Conservation (phyloP, 2,329 filamentous ascomycete species). For the Oidium heveae region DNA sequence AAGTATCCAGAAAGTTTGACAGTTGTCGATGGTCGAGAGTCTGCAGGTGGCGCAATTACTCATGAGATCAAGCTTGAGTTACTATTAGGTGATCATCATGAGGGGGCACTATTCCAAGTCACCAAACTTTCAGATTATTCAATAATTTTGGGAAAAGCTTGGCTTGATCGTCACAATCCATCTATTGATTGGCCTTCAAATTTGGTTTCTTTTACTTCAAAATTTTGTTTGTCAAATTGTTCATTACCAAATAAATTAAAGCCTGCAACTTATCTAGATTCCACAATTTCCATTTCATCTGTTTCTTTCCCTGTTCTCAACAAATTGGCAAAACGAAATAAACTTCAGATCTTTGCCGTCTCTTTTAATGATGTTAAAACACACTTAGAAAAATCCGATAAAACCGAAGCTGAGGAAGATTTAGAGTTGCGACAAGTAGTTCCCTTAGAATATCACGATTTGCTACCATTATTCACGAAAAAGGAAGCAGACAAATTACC, state of each 20-base stretch:
- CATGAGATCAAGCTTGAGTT: too few relatives aligned
- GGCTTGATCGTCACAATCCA: not conserved
- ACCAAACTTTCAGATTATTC: too few relatives aligned
- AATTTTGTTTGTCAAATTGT: not conserved
- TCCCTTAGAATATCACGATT: not conserved
- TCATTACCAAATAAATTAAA: too few relatives aligned
- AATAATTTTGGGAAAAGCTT: not conserved
- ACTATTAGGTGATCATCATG: too few relatives aligned
- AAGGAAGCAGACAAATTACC: not conserved
- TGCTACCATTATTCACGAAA: not conserved
- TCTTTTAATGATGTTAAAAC: not conserved
- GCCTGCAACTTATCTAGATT: not conserved
- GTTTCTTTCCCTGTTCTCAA: not conserved
- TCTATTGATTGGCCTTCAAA: not conserved
- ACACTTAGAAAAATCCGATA: not conserved
- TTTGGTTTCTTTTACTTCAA: not conserved
- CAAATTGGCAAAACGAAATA: not conserved
- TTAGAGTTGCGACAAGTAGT: not conserved
- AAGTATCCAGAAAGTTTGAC: too few relatives aligned
- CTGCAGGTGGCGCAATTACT: too few relatives aligned
- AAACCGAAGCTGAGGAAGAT: not conserved
- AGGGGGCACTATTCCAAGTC: too few relatives aligned
- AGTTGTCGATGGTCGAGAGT: too few relatives aligned
- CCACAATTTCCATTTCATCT: not conserved
- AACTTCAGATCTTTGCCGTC: not conserved